Conservation (phyloP, 2,329 filamentous ascomycete species). For the Ophiostoma sp. region DNA sequence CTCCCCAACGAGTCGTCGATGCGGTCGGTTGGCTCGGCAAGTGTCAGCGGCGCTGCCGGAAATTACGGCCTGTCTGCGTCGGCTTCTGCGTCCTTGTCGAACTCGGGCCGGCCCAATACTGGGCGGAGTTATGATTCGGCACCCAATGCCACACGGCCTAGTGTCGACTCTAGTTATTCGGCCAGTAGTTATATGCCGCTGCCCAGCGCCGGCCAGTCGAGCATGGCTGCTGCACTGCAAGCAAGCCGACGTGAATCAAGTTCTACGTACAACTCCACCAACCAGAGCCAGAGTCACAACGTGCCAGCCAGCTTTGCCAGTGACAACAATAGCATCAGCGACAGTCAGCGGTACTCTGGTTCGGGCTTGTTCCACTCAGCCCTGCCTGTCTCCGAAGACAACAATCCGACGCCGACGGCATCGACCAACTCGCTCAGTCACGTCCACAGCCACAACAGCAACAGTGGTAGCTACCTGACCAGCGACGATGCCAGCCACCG, state of each 20-base stretch:
- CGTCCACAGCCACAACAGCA: slow-evolving; percentile 30
- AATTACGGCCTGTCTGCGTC: background rate
- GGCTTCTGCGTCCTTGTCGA: background rate
- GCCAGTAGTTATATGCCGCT: slow-evolving; percentile 41
- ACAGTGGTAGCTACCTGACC: slow-evolving; percentile 34
- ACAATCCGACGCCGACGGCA: background rate
- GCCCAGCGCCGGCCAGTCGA: slow-evolving; percentile 44
- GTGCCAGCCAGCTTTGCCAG: slow-evolving; percentile 37
- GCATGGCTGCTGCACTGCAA: slow-evolving; percentile 33
- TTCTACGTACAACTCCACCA: slow-evolving; percentile 49
- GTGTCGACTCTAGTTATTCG: slow-evolving; percentile 26
- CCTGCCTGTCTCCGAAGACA: slow-evolving; percentile 67
- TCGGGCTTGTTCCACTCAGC: slow-evolving; percentile 84
- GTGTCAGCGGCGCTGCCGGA: slow-evolving; percentile 31
- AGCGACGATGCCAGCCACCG: slow-evolving; percentile 27
- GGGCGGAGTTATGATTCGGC: slow-evolving; percentile 56
- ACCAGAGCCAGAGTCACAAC: slow-evolving; percentile 31
- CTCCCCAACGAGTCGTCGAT: slow-evolving; percentile 34
- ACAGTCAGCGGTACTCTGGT: slow-evolving; percentile 57
- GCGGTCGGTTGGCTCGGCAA: slow-evolving; percentile 45
- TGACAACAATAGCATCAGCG: slow-evolving; percentile 4
- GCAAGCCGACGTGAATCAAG: slow-evolving; percentile 48
- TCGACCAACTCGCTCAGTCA: slow-evolving; percentile 28
- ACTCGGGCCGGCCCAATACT: slow-evolving; percentile 51
- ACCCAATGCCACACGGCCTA: slow-evolving; percentile 26